phyloP scores from a whole-genome alignment of 768 basidiomycete genomes.

The Kwoniella mangroviensis region DNA sequence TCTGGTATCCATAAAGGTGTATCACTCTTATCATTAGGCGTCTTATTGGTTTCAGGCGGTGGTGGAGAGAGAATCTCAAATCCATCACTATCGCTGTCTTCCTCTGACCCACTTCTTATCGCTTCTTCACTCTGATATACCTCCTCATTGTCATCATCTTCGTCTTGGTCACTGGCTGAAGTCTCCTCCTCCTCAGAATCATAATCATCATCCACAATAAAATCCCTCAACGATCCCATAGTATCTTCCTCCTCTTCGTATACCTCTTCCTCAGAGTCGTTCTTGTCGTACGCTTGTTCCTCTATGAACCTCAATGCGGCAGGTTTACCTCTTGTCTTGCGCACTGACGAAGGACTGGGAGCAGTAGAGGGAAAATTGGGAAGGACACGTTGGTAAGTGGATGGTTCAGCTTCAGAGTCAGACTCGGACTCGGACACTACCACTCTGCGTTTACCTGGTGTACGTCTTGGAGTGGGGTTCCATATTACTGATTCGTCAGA shows the following conservation, averaged over 20 bases:
- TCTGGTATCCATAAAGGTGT: slow-evolving; percentile 18
- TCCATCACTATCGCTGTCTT: slow-evolving; percentile 18
- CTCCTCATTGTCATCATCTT: not conserved
- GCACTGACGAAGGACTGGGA: not conserved
- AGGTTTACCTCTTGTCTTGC: not conserved
- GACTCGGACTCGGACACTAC: slow-evolving; percentile 22
- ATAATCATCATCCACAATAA: slow-evolving; percentile 53
- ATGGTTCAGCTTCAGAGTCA: not conserved
- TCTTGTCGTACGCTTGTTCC: slow-evolving; percentile 7
- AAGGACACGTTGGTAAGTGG: not conserved
- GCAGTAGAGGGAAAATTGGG: not conserved
- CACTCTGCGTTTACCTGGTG: slow-evolving; percentile 1
- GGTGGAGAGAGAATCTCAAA: slow-evolving; percentile 26
- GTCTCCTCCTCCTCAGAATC: slow-evolving; percentile 21
- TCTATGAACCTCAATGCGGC: slow-evolving; percentile 10
- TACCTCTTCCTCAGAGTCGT: slow-evolving; percentile 16
- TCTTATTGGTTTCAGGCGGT: slow-evolving; percentile 9
- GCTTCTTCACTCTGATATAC: not conserved
- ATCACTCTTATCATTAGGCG: not conserved
- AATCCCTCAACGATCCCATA: slow-evolving; percentile 43
- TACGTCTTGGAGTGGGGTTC: slow-evolving; percentile 9
- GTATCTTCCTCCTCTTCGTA: slow-evolving; percentile 35
- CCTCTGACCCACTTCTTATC: slow-evolving; percentile 4
- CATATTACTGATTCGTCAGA: slow-evolving; percentile 3
- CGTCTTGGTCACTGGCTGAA: not conserved